phyloP scores from a whole-genome alignment of 2,329 filamentous ascomycete genomes.

The Phaeosphaeria sp. region DNA sequence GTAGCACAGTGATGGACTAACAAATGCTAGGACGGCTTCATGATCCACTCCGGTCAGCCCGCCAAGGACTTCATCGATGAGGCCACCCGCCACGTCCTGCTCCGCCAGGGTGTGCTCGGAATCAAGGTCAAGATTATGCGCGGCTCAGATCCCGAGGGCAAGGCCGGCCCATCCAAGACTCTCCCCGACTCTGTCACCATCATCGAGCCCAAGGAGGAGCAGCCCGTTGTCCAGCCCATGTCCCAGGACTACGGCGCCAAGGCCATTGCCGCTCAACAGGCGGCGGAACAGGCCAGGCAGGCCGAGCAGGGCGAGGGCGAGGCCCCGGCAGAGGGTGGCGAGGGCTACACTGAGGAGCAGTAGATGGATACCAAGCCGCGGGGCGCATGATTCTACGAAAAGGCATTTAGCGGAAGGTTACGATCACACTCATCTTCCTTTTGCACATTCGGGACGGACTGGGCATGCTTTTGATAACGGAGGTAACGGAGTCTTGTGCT shows the following conservation, averaged over 20 bases:
- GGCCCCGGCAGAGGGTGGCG: slow-evolving; percentile 42
- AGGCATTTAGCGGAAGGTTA: slow-evolving; percentile 36
- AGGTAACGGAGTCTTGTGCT: slow-evolving; percentile 35
- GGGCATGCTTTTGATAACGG: slow-evolving; percentile 36
- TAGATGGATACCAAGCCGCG: slow-evolving; percentile 28
- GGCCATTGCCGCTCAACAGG: slow-evolving; percentile 73
- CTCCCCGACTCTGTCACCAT: slow-evolving; percentile 98
- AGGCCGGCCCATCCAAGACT: slow-evolving; percentile 95
- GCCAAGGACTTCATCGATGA: slow-evolving; percentile 99
- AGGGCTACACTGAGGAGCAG: slow-evolving; percentile 45
- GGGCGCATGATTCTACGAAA: slow-evolving; percentile 41
- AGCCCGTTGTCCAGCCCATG: slow-evolving; percentile 90
- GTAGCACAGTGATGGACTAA: slow-evolving; percentile 21
- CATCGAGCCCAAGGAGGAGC: slow-evolving; percentile 99
- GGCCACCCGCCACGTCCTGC: slow-evolving; percentile 98
- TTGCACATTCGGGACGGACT: slow-evolving; percentile 39
- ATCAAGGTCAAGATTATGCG: slow-evolving; percentile 99
- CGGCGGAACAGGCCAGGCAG: slow-evolving; percentile 66
- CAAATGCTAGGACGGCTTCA: slow-evolving; percentile 82
- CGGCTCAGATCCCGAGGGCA: slow-evolving; percentile 98
- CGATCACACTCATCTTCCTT: slow-evolving; percentile 39
- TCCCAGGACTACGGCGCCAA: slow-evolving; percentile 99
- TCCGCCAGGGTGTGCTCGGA: slow-evolving; percentile 98
- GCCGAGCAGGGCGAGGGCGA: slow-evolving; percentile 65
- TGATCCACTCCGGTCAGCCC: slow-evolving; percentile 99